Conservation (phyloP, 768 basidiomycete genomes). For the Favolaschia claudopus region DNA sequence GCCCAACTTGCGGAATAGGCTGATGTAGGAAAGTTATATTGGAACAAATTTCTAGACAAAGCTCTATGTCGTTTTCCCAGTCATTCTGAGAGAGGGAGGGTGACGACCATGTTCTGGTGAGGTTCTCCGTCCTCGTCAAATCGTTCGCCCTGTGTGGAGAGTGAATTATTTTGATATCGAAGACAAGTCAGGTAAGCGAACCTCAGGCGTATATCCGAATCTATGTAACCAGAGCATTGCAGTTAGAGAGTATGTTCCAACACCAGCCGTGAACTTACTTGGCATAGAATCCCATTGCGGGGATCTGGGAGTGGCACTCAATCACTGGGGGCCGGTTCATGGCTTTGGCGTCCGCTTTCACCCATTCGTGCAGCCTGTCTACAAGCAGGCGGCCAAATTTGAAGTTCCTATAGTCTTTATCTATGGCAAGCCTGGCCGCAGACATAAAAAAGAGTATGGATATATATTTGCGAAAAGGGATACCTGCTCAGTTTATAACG, state of each 20-base stretch:
- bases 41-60: no score
- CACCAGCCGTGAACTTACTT: constrained; percentile 57
- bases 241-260: constrained; percentile 17
- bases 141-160: constrained; percentile 62
- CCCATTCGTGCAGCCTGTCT: constrained; percentile 66
- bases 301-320: constrained; percentile 75
- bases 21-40: no score
- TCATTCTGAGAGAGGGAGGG: constrained; percentile 46
- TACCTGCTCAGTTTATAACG: constrained; percentile 73
- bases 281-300: constrained; percentile 75
- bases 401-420: constrained; percentile 68
- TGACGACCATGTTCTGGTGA: constrained; percentile 83
- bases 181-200: constrained; percentile 40
- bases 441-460: neutral
- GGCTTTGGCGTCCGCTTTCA: constrained; percentile 49
- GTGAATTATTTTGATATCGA: constrained; percentile 36
- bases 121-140: constrained; percentile 88
- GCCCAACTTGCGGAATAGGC: no score
- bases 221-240: constrained; percentile 44
- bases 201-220: constrained; percentile 74
- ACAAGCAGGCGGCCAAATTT: constrained; percentile 76
- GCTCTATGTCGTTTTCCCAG: neutral
- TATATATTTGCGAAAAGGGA: no score
- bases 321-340: constrained; percentile 47
- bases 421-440: constrained; percentile 60